Evolutionary conservation across 2,329 filamentous ascomycete genomes (phyloP).

Genomic region (Verticillium nonalfalfae): DNA sequence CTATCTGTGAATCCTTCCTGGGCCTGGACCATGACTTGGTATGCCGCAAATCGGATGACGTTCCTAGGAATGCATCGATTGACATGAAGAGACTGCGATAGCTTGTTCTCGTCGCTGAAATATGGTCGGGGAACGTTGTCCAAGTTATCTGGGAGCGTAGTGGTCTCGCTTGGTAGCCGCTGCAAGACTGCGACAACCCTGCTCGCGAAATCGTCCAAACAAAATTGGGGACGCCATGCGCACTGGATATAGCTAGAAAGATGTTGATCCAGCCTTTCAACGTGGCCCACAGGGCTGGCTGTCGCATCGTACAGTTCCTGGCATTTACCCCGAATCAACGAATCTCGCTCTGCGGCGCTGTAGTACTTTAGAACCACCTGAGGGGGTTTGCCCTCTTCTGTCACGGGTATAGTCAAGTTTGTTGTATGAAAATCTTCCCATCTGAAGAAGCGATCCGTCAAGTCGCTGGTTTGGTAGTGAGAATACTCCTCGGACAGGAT

Average conservation of each 20-base stretch:
- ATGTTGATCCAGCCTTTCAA: not conserved
- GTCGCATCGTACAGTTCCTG: not conserved
- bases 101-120: not conserved
- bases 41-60: not conserved
- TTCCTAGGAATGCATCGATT: not conserved
- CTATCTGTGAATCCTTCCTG: not conserved
- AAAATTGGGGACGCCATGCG: not conserved
- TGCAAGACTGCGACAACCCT: not conserved
- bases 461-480: not conserved
- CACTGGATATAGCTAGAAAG: not conserved
- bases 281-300: not conserved
- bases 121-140: not conserved
- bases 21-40: not conserved
- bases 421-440: not conserved
- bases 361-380: not conserved
- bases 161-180: not conserved
- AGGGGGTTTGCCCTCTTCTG: not conserved
- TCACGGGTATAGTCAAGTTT: not conserved
- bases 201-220: not conserved
- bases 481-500: not conserved
- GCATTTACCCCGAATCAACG: not conserved
- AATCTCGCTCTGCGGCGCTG: not conserved
- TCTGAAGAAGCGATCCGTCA: not conserved
- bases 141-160: not conserved
- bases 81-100: not conserved